These are phyloP conservation scores for Allium cepa DNA, from an alignment of 106 monocot genomes.

Conservation along the genomic window DNA sequence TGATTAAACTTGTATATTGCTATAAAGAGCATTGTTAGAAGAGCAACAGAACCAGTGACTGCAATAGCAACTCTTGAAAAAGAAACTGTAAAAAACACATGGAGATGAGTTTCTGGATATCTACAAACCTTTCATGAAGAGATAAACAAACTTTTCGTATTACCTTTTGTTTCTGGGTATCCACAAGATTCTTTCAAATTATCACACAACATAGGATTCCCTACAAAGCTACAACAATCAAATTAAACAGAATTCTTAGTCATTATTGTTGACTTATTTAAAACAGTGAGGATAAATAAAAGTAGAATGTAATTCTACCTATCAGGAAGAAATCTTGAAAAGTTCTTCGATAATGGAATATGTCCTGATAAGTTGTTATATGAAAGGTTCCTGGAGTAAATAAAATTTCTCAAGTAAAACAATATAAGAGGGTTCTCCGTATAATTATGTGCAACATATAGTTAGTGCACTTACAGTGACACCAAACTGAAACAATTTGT, in stretches of 20 bases:
- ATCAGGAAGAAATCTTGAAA: conserved; percentile 61
- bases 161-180: conserved; percentile 46
- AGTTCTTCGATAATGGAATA: conserved; percentile 60
- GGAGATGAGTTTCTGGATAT: not conserved
- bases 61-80: conserved; percentile 6
- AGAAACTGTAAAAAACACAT: not conserved
- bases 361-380: conserved; percentile 90
- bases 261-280: not conserved
- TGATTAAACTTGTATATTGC: conserved; percentile 28
- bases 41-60: not conserved
- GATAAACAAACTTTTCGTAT: not conserved
- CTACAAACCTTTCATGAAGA: not conserved
- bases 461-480: conserved; percentile 44
- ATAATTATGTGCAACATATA: not conserved
- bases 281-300: not conserved
- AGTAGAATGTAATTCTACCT: conserved; percentile 37
- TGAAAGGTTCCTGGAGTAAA: conserved; percentile 74
- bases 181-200: conserved; percentile 46
- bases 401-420: not conserved
- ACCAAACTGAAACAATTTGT: conserved; percentile 85
- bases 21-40: conserved; percentile 2
- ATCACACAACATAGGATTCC: conserved; percentile 68
- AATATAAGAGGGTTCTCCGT: not conserved
- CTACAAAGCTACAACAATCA: conserved; percentile 49
- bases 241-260: not conserved